Evolutionary conservation across 1,284 basidiomycete genomes (phyloP).

Genomic region (Veloporphyrellus conicus): DNA sequence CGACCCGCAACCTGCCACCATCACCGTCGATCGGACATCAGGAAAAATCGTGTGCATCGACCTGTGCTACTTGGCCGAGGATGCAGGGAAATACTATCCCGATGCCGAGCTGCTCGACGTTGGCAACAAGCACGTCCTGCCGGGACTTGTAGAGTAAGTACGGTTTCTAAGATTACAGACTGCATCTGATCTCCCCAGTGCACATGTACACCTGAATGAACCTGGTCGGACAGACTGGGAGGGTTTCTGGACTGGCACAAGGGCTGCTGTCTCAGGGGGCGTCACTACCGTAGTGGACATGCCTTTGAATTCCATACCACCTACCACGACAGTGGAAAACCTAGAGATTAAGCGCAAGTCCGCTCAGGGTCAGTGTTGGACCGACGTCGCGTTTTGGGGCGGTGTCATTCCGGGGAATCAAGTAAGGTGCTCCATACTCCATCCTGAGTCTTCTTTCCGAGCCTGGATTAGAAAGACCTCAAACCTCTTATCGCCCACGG

Average conservation of each 20-base stretch:
- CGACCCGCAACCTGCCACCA: slow-evolving; percentile 61
- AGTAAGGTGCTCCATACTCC: slow-evolving; percentile 35
- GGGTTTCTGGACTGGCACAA: slow-evolving; percentile 86
- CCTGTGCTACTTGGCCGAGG: slow-evolving; percentile 27
- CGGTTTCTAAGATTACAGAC: not conserved
- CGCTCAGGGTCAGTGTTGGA: slow-evolving; percentile 71
- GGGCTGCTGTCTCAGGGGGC: slow-evolving; percentile 84
- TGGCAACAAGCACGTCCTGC: slow-evolving; percentile 65
- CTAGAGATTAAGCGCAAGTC: slow-evolving; percentile 67
- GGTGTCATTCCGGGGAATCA: slow-evolving; percentile 88
- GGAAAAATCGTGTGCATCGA: slow-evolving; percentile 68
- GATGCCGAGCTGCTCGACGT: slow-evolving; percentile 55
- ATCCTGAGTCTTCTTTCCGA: not conserved
- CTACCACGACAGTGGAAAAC: slow-evolving; percentile 80
- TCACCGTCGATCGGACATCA: slow-evolving; percentile 56
- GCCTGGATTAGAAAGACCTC: slow-evolving; percentile 47
- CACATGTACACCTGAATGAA: slow-evolving; percentile 91
- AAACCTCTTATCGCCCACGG: slow-evolving; percentile 68
- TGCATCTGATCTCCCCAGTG: slow-evolving; percentile 41
- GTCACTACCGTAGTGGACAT: slow-evolving; percentile 92
- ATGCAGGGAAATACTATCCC: slow-evolving; percentile 33
- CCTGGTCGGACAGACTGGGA: slow-evolving; percentile 92
- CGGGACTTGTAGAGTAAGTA: slow-evolving; percentile 62
- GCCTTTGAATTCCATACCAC: slow-evolving; percentile 93
- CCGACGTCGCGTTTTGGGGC: slow-evolving; percentile 93